phyloP scores from a whole-genome alignment of 345 rosid species.

The Gossypium longicalyx region DNA sequence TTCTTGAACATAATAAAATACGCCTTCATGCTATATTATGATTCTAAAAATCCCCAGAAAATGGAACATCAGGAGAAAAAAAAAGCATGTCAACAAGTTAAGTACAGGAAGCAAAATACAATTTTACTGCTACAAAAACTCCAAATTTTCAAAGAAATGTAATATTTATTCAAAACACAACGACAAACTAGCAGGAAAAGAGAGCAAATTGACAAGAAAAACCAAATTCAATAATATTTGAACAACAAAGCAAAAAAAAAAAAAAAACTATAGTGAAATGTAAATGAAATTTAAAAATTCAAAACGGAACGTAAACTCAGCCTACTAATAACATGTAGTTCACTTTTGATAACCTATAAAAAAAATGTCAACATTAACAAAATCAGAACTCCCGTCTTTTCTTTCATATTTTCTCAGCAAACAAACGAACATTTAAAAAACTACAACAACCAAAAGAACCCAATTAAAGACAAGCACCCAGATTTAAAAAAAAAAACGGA shows the following conservation, averaged over 20 bases:
- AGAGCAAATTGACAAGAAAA: not conserved
- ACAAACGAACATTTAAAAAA: not conserved
- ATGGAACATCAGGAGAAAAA: not conserved
- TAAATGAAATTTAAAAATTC: not conserved
- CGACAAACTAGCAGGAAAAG: not conserved
- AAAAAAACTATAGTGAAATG: not conserved
- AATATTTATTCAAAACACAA: not conserved
- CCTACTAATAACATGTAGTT: not conserved
- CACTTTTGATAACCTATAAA: not conserved
- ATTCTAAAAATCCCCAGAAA: not conserved
- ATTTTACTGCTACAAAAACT: not conserved
- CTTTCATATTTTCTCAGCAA: slow-evolving; percentile 12
- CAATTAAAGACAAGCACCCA: not conserved
- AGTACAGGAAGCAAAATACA: not conserved
- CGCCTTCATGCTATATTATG: not conserved
- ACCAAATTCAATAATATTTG: not conserved
- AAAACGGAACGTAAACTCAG: not conserved
- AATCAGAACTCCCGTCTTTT: not conserved
- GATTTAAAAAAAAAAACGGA: too few relatives aligned
- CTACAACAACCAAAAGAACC: not conserved
- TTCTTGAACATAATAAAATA: not conserved
- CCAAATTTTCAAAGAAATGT: not conserved
- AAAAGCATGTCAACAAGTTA: not conserved
- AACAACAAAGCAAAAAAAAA: not conserved
- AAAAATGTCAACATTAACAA: slow-evolving; percentile 3